Base-by-base conservation (phyloP, 768 basidiomycete species). In the Leccinum variicolor region DNA sequence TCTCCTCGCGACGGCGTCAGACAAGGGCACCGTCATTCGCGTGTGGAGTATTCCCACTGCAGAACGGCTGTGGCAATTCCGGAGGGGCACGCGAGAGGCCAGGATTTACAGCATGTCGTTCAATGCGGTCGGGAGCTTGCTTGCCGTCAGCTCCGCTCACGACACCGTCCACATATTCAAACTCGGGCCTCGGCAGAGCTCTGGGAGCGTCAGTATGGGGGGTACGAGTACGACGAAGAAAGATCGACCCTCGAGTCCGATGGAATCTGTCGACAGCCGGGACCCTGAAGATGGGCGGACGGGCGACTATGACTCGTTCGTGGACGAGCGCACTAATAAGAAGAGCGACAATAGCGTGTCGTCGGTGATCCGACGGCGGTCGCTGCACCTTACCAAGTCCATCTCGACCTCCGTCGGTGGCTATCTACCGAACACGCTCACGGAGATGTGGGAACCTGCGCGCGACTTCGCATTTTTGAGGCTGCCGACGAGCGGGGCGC, bases 151-250 rank as follows among this genome's bases (percentile, higher is more conserved):
- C 68, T 89, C 86, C 10, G 95, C 92, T 52, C 91, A 93, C 59
- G 95, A 93, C 61, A 98, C 96, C 13, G 94, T 99, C 14, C 97
- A 99, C 72, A 88, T 99, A 36, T 99, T 96, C 78, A 93, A 92
- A 74, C 79, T 98, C 5, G 86, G 84, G 0, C 58, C 68, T n/a
- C 73, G 73, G 15, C 70, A 74, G 53, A 56, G 33, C n/a, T 50
- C 66, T 4, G 66, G 62, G 43, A n/a, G 41, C 10, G 11, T 5
- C 19, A 43, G 41, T 43, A 11, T 11, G 10, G 39, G 17, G 17
- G 64, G 13, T 19, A 14, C 64, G 23, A 26, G 50, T 45, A 26
- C 36, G 45, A 66, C 43, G 34, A 70, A 68, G 63, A 72, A 60
- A 53, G 69, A 62, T 52, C 66, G 73, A 56, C 74, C 81, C 14